Evolutionary conservation across 164 flowering plant genomes (phyloP).

Genomic region (Santalum album): DNA sequence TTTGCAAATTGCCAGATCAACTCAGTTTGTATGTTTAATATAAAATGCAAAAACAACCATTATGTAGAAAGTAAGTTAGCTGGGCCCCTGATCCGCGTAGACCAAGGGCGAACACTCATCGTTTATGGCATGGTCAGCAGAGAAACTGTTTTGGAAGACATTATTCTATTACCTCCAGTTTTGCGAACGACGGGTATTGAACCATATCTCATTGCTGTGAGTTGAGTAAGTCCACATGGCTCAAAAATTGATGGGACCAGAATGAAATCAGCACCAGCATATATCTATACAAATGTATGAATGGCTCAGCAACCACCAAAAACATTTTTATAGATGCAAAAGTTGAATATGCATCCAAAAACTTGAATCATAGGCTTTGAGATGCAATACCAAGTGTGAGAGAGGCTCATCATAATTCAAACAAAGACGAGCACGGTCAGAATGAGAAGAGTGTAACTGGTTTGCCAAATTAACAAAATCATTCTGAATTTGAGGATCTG

Average conservation of each 20-base stretch:
- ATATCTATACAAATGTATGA: conserved; percentile 44
- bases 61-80: too few species aligned
- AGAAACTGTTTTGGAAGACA: too few species aligned
- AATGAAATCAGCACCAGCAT: conserved; percentile 93
- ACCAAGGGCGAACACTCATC: too few species aligned
- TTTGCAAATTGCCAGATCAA: too few species aligned
- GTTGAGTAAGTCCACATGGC: conserved; percentile 98
- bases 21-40: too few species aligned
- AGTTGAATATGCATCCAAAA: not conserved
- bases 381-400: conserved; percentile 75
- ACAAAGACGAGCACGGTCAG: conserved; percentile 73
- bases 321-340: not conserved
- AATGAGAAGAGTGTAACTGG: conserved; percentile 67
- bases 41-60: too few species aligned
- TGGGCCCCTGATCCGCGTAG: too few species aligned
- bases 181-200: conserved; percentile 90
- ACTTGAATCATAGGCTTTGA: not conserved
- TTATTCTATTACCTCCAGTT: conserved; percentile 85
- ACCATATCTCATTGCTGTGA: conserved; percentile 93
- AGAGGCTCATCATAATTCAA: conserved; percentile 96
- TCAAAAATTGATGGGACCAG: conserved; percentile 94
- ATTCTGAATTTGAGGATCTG: conserved; percentile 92
- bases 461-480: conserved; percentile 83
- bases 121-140: too few species aligned
- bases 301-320: not conserved